Base-by-base conservation (phyloP, 306 rosid genomes). In the Aeschynomene evenia region DNA sequence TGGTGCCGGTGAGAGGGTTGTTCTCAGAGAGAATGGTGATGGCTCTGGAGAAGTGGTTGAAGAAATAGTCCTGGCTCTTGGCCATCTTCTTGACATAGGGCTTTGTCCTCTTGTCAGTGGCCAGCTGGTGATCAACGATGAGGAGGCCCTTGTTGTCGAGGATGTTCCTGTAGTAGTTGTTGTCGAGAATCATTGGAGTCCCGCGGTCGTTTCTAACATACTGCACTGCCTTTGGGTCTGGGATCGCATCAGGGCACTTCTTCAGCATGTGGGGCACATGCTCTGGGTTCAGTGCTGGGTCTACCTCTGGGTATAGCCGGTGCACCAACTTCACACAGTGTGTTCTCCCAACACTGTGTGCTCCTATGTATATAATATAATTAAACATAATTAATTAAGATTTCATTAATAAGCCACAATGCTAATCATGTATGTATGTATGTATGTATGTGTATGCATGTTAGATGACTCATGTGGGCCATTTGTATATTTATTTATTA, bases 71-170 rank as follows among this genome's bases (percentile, higher is more conserved):
- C 57, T 94, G 95, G 74, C 84, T 94, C 72, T 94, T 94, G 31
- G 98, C 98, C 98, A 94, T 94, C 63, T 91, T 94, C 89, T 94
- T 94, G 49, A 91, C 98, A 62, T 72, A 91, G 36, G 98, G 98
- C 68, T 83, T 90, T 15, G 98, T 94, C 77, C 97, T 87, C 69
- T 83, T 81, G 90, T 94, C 97, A 53, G 78, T 71, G 78, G 97
- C 96, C 19, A 94, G 62, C 42, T 88, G 97, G 58, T 94, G 99
- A 26, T 91, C 99, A 56, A 94, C 99, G 23, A 79, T 50, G 74
- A 91, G 51, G 23, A 91, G 58, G 0, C 97, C 99, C 86, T 94
- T 94, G 87, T 87, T 94, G 82, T 94, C 98, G 75, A 90, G 78
- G 13, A 93, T 93, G 84, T 93, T 93, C 37, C 97, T 85, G 83